phyloP scores from a whole-genome alignment of 2,329 filamentous ascomycete genomes.

The Aspergillus sp. region DNA sequence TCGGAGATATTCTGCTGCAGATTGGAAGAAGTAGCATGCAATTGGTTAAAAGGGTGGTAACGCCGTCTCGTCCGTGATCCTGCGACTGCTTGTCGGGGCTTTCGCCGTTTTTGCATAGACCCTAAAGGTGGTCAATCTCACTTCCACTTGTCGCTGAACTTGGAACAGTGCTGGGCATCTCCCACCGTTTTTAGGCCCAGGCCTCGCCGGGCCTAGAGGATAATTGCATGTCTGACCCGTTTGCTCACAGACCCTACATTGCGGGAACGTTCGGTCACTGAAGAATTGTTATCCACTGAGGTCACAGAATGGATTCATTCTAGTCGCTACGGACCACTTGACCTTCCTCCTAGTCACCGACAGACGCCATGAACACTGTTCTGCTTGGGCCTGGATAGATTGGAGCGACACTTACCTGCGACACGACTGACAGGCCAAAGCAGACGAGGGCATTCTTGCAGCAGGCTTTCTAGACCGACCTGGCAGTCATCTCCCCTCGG shows the following conservation, averaged over 20 bases:
- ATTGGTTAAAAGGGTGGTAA: no score
- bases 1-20: background rate
- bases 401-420: background rate
- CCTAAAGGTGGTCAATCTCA: background rate
- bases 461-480: background rate
- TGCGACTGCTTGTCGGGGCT: background rate
- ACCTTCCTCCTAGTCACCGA: background rate
- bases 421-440: background rate
- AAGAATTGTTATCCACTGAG: background rate
- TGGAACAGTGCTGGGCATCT: no score
- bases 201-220: constrained; percentile 23
- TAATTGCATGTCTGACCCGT: constrained; percentile 21
- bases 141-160: background rate
- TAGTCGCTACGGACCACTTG: background rate
- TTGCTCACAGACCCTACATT: constrained; percentile 21
- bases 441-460: background rate
- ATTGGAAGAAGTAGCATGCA: background rate
- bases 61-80: background rate
- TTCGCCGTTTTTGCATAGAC: background rate
- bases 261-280: background rate
- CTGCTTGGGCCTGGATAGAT: background rate
- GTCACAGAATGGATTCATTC: background rate
- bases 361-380: background rate
- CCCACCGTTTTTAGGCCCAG: constrained; percentile 30
- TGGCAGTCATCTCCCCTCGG: background rate